Percentiles rank a stretch among this genome's conserved stretches.
Evolutionary conservation across 495 filamentous ascomycete species (phyloP).

Genomic region (Daldinia grandis): DNA sequence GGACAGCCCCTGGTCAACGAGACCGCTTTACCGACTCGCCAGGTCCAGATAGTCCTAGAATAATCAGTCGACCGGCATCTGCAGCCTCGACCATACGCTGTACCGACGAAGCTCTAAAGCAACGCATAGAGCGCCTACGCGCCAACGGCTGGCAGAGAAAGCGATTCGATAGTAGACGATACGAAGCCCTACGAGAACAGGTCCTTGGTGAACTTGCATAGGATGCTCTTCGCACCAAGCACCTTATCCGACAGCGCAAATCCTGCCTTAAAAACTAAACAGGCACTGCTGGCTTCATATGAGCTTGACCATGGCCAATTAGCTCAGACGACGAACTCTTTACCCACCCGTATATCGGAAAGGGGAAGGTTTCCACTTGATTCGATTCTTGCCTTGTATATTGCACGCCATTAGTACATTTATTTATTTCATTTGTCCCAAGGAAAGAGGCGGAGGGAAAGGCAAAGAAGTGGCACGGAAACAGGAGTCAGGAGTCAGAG

Average conservation of each 20-base stretch:
- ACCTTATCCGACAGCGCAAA: not conserved
- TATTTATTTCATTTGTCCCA: not conserved
- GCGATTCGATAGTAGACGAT: slow-evolving; percentile 58
- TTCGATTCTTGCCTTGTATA: slow-evolving; percentile 23
- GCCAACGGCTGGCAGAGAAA: slow-evolving; percentile 57
- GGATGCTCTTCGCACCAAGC: not conserved
- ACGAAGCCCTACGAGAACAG: slow-evolving; percentile 58
- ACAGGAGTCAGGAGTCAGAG: slow-evolving; percentile 2
- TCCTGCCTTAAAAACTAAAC: not conserved
- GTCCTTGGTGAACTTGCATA: slow-evolving; percentile 54
- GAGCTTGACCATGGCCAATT: not conserved
- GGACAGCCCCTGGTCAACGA: slow-evolving; percentile 17
- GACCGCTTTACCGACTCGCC: slow-evolving; percentile 19
- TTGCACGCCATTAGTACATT: slow-evolving; percentile 1
- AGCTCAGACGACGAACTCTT: not conserved
- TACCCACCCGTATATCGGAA: not conserved
- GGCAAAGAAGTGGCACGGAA: not conserved
- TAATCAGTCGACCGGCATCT: slow-evolving; percentile 32
- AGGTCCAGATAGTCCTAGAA: slow-evolving; percentile 7
- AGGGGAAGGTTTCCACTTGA: not conserved
- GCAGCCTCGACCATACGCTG: slow-evolving; percentile 25
- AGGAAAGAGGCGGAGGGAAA: not conserved
- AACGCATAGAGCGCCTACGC: slow-evolving; percentile 57
- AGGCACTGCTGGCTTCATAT: not conserved
- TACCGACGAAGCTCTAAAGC: slow-evolving; percentile 38